phyloP scores from a whole-genome alignment of 805 yeast species.

The Metschnikowia baotianmanensis region DNA sequence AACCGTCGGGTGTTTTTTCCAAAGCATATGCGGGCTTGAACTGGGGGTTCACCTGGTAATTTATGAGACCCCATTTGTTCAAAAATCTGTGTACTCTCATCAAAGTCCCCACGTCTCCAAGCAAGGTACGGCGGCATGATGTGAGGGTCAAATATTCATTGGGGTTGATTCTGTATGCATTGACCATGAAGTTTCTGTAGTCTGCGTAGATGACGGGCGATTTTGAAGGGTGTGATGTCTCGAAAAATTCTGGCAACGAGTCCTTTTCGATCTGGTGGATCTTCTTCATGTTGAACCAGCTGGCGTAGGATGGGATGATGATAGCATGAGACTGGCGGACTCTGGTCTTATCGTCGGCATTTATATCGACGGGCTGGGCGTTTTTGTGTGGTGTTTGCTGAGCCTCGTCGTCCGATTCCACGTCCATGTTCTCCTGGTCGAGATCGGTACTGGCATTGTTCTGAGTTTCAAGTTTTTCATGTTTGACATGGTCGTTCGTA shows the following conservation, averaged over 20 bases:
- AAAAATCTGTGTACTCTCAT: conserved; percentile 81
- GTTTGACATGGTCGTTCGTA: conserved; percentile 1
- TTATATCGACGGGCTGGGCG: conserved; percentile 11
- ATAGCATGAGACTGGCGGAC: conserved; percentile 74
- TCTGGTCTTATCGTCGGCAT: conserved; percentile 19
- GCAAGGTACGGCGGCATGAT: conserved; percentile 84
- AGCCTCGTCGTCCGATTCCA: conserved; percentile 5
- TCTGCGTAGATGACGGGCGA: conserved; percentile 78
- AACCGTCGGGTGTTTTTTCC: conserved; percentile 46
- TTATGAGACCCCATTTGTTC: conserved; percentile 89
- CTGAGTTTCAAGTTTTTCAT: too few species aligned
- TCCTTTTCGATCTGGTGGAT: conserved; percentile 77
- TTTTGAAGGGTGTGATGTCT: conserved; percentile 66
- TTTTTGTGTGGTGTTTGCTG: conserved; percentile 1
- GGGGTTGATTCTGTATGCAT: conserved; percentile 84
- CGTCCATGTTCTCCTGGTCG: background rate
- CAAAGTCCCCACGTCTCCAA: conserved; percentile 88
- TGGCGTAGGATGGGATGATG: conserved; percentile 80
- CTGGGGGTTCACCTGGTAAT: conserved; percentile 86
- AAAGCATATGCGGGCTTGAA: conserved; percentile 61
- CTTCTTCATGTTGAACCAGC: conserved; percentile 77
- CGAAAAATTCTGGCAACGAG: conserved; percentile 86
- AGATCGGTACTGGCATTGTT: background rate
- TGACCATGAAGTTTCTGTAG: conserved; percentile 85
- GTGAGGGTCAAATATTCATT: conserved; percentile 87